Conservation (phyloP, 768 basidiomycete genomes). For the Trametopsis cervina region DNA sequence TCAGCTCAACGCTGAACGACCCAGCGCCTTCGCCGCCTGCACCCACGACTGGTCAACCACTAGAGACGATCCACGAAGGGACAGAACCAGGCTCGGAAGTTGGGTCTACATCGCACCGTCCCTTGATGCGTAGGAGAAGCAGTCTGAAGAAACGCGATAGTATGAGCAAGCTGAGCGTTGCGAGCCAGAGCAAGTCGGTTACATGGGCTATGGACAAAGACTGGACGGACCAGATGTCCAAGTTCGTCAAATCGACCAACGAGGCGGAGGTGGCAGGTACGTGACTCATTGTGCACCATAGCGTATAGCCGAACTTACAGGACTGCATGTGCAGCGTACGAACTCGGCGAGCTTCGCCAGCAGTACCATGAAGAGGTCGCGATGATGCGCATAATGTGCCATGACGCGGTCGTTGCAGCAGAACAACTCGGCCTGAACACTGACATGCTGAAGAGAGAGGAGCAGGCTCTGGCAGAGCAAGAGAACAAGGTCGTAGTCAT, state of each 20-base stretch:
- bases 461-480: conserved; percentile 33
- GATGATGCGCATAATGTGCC: conserved; percentile 49
- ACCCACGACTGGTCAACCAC: conserved; percentile 18
- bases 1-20: conserved; percentile 1
- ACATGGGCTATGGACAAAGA: conserved; percentile 72
- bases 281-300: conserved; percentile 11
- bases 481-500: conserved; percentile 33
- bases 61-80: conserved; percentile 26
- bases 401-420: conserved; percentile 39
- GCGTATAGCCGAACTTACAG: too few species aligned
- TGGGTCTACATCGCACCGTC: conserved; percentile 19
- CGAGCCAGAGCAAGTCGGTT: conserved; percentile 55
- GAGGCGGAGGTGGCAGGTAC: conserved; percentile 34
- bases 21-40: conserved; percentile 9
- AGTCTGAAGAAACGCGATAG: conserved; percentile 54
- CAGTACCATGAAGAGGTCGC: conserved; percentile 58
- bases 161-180: conserved; percentile 37
- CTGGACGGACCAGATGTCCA: conserved; percentile 48
- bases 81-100: conserved; percentile 18
- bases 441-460: conserved; percentile 34
- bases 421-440: conserved; percentile 32
- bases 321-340: conserved; percentile 34
- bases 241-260: conserved; percentile 34
- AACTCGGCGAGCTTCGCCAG: conserved; percentile 51
- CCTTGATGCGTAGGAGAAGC: conserved; percentile 45